A percentile compares a stretch with the other conserved stretches of the same genome.
phyloP scores from a whole-genome alignment of 257 asterid genomes.

The Apocynum venetum region DNA sequence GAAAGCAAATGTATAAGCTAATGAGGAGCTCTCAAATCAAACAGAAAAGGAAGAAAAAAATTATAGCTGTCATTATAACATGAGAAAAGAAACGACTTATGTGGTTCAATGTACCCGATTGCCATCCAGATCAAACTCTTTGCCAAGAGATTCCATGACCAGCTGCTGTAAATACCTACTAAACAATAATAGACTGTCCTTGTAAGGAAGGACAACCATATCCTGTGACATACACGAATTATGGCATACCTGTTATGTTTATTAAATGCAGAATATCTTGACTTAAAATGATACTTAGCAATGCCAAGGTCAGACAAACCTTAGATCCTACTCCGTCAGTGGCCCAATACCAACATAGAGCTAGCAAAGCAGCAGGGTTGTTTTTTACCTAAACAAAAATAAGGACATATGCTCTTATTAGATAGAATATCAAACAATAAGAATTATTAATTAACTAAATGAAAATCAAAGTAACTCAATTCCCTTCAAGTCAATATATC shows the following conservation, averaged over 20 bases:
- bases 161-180: constrained; percentile 97
- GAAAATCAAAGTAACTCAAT: not conserved
- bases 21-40: not conserved
- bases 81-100: not conserved
- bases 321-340: constrained; percentile 91
- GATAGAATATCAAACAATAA: not conserved
- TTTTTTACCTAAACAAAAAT: constrained; percentile 54
- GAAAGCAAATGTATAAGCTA: not conserved
- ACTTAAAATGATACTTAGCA: not conserved
- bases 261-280: not conserved
- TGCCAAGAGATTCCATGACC: constrained; percentile 99
- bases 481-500: constrained; percentile 11
- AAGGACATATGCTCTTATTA: not conserved
- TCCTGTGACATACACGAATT: constrained; percentile 54
- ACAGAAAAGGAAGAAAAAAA: constrained; percentile 6
- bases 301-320: constrained; percentile 45
- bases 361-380: constrained; percentile 94
- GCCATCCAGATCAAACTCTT: constrained; percentile 96
- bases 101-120: constrained; percentile 56
- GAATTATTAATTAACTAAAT: not conserved
- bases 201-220: constrained; percentile 99
- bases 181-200: constrained; percentile 88
- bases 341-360: constrained; percentile 98
- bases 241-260: constrained; percentile 6
- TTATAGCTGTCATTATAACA: not conserved